These are phyloP conservation scores for Conringia planisiliqua DNA, from an alignment of 345 rosid genomes.

Conservation along the genomic window DNA sequence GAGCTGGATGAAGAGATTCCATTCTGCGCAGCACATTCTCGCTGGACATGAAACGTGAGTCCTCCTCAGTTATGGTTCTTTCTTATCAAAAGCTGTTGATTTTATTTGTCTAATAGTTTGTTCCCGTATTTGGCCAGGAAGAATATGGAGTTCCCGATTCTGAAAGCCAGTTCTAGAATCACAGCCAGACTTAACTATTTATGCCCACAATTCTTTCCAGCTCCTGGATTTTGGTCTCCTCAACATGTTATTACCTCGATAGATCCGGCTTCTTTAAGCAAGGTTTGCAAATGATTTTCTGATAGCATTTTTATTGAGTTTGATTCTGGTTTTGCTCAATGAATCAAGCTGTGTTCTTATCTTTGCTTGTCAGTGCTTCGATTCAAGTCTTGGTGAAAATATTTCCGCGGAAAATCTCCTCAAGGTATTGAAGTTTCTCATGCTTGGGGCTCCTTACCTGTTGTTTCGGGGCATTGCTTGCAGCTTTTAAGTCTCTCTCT, in stretches of 20 bases:
- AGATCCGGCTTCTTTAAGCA: slow-evolving; percentile 28
- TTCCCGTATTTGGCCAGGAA: slow-evolving; percentile 46
- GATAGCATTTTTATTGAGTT: background rate
- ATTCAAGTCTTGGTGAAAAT: slow-evolving; percentile 37
- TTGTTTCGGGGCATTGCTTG: background rate
- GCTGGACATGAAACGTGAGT: slow-evolving; percentile 88
- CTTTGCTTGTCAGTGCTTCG: slow-evolving; percentile 43
- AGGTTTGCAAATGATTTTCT: slow-evolving; percentile 49
- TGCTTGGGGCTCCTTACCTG: background rate
- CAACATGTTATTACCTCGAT: slow-evolving; percentile 32
- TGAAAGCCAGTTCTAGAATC: slow-evolving; percentile 80
- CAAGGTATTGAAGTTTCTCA: slow-evolving; percentile 52
- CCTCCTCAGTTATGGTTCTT: slow-evolving; percentile 11
- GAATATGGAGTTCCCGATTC: slow-evolving; percentile 77
- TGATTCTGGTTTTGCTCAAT: background rate
- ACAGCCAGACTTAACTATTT: slow-evolving; percentile 82
- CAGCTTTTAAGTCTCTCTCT: slow-evolving; percentile 16
- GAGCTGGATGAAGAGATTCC: slow-evolving; percentile 82
- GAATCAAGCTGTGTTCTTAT: slow-evolving; percentile 12
- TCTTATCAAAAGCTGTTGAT: background rate
- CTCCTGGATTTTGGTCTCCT: slow-evolving; percentile 75
- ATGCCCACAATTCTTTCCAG: slow-evolving; percentile 96
- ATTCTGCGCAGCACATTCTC: slow-evolving; percentile 74
- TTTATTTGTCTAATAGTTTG: slow-evolving; percentile 1
- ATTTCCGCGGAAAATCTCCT: slow-evolving; percentile 90